These are phyloP conservation scores for Stenogyne calaminthoides DNA, from an alignment of 305 asterid genomes.

Conservation along the genomic window DNA sequence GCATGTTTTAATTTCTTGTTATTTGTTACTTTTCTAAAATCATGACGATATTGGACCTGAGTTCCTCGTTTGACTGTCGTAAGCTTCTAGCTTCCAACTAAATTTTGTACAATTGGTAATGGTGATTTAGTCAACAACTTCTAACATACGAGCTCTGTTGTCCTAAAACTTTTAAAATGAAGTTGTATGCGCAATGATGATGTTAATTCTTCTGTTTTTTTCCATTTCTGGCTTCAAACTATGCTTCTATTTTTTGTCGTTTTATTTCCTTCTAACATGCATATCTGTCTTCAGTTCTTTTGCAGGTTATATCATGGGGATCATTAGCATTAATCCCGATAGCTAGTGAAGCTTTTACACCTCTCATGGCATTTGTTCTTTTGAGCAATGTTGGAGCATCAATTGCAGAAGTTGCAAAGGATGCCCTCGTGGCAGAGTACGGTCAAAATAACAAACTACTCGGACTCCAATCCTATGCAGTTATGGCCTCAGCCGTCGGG, in stretches of 20 bases:
- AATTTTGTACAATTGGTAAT: too few species aligned
- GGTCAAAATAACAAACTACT: constrained; percentile 58
- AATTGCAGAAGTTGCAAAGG: constrained; percentile 77
- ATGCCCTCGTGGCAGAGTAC: constrained; percentile 83
- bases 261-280: too few species aligned
- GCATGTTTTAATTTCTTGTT: background rate
- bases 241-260: constrained; percentile 1
- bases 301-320: constrained; percentile 87
- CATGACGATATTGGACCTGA: too few species aligned
- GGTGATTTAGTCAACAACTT: too few species aligned
- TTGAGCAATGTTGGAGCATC: constrained; percentile 80
- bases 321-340: constrained; percentile 62
- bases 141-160: too few species aligned
- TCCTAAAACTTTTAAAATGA: background rate
- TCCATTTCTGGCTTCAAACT: background rate
- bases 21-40: background rate
- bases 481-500: constrained; percentile 79
- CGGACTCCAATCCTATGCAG: constrained; percentile 78
- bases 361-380: constrained; percentile 66
- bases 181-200: background rate
- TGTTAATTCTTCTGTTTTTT: background rate
- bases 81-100: too few species aligned
- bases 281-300: constrained; percentile 47
- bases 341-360: constrained; percentile 57
- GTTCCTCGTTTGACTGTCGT: too few species aligned